These are phyloP conservation scores for Arxiozyma slooffiae DNA, from an alignment of 1,139 yeast species.

Conservation along the genomic window DNA sequence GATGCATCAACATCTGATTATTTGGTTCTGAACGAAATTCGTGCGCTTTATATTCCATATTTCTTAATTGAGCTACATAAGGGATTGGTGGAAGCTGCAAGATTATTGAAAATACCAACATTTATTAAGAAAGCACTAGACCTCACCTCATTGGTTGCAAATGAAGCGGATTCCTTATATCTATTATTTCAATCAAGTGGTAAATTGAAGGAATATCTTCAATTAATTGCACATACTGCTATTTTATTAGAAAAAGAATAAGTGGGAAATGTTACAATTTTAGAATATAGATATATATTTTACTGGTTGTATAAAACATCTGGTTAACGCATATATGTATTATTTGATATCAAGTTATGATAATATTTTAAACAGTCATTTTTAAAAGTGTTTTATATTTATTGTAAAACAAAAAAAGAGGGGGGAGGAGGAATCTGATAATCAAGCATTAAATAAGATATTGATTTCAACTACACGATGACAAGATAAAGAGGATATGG, in stretches of 20 bases:
- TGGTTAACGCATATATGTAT: background rate
- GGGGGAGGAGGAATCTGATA: background rate
- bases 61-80: constrained; percentile 54
- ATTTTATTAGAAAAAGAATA: constrained; percentile 21
- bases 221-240: constrained; percentile 47
- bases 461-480: background rate
- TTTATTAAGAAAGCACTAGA: constrained; percentile 46
- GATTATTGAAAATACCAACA: constrained; percentile 29
- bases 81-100: constrained; percentile 39
- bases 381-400: too few relatives aligned
- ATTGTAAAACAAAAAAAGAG: too few relatives aligned
- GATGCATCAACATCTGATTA: constrained; percentile 20
- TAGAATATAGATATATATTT: background rate
- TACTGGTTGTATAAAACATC: background rate
- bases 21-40: constrained; percentile 32
- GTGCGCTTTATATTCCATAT: constrained; percentile 66
- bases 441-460: background rate
- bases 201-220: constrained; percentile 53
- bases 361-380: too few relatives aligned
- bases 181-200: constrained; percentile 51
- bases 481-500: background rate
- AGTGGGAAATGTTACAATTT: background rate
- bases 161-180: constrained; percentile 40
- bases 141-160: constrained; percentile 47
- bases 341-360: background rate